Percentiles rank a stretch among this genome's conserved stretches.
Conservation (phyloP, 768 basidiomycete genomes). For the Rhodotorula graminis region DNA sequence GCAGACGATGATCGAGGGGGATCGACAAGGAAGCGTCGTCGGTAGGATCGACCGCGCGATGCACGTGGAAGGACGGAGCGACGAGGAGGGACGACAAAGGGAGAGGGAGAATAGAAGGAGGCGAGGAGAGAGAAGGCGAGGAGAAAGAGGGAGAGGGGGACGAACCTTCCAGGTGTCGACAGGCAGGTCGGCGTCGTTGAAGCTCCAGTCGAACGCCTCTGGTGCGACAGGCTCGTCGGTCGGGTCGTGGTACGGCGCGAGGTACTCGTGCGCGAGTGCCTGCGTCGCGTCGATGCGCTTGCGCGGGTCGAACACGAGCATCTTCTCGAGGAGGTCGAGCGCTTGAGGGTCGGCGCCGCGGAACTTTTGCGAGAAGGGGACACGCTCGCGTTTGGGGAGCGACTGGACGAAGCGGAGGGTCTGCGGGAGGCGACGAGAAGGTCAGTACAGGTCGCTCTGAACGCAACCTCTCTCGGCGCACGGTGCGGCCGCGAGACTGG, state of each 20-base stretch:
- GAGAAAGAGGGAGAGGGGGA: not conserved
- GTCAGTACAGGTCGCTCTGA: no score
- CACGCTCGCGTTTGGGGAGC: slow-evolving; percentile 88
- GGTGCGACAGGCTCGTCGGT: slow-evolving; percentile 91
- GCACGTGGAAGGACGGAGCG: not conserved
- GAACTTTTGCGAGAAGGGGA: slow-evolving; percentile 92
- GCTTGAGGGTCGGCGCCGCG: slow-evolving; percentile 82
- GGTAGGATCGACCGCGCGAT: not conserved
- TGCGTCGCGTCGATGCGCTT: slow-evolving; percentile 92
- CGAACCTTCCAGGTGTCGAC: slow-evolving; percentile 95
- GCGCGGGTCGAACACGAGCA: slow-evolving; percentile 97
- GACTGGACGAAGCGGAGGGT: slow-evolving; percentile 98
- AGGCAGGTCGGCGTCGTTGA: slow-evolving; percentile 97
- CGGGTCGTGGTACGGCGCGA: slow-evolving; percentile 95
- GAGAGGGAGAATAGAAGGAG: not conserved
- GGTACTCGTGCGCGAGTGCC: slow-evolving; percentile 86
- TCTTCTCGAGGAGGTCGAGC: slow-evolving; percentile 91
- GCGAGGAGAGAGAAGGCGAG: not conserved
- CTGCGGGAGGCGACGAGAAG: slow-evolving; percentile 49
- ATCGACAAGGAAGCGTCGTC: no score
- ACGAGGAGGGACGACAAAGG: no score
- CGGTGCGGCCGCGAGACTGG: no score
- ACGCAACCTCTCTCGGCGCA: no score
- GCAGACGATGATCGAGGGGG: no score
- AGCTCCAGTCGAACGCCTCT: slow-evolving; percentile 97